phyloP scores from a whole-genome alignment of 305 asterid genomes.

The Fraxinus velutina region DNA sequence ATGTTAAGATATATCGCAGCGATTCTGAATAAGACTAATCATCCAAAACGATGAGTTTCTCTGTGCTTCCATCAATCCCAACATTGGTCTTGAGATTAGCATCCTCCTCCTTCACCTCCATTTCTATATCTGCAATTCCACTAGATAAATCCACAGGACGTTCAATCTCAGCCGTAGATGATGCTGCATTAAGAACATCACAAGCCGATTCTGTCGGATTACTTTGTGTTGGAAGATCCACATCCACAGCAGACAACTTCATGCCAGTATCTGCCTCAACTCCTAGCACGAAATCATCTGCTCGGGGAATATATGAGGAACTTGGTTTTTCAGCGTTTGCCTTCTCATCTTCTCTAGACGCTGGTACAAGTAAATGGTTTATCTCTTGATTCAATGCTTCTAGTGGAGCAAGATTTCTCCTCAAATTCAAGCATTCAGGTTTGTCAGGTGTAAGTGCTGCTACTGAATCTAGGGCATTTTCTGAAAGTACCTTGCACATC shows the following conservation, averaged over 20 bases:
- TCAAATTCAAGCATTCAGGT: slow-evolving; percentile 40
- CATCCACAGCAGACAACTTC: not conserved
- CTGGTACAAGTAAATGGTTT: slow-evolving; percentile 50
- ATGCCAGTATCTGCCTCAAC: slow-evolving; percentile 21
- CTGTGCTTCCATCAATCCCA: not conserved
- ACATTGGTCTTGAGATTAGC: not conserved
- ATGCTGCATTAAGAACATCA: not conserved
- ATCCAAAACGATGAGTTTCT: slow-evolving; percentile 13
- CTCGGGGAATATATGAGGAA: slow-evolving; percentile 16
- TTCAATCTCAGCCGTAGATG: slow-evolving; percentile 10
- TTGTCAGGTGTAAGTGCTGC: slow-evolving; percentile 33
- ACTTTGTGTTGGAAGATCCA: slow-evolving; percentile 4
- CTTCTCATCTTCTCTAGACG: slow-evolving; percentile 15
- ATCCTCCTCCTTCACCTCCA: slow-evolving; percentile 19
- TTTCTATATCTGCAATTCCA: slow-evolving; percentile 24
- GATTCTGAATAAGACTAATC: slow-evolving; percentile 3
- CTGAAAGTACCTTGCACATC: slow-evolving; percentile 56
- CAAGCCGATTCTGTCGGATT: slow-evolving; percentile 15
- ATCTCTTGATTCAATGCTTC: slow-evolving; percentile 46
- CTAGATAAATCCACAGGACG: slow-evolving; percentile 6
- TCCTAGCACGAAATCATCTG: slow-evolving; percentile 16
- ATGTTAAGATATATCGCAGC: not conserved
- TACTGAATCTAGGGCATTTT: slow-evolving; percentile 40
- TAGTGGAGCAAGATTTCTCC: slow-evolving; percentile 41
- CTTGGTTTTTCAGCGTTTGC: slow-evolving; percentile 24